These are phyloP conservation scores for Vararia minispora DNA, from an alignment of 768 basidiomycete genomes.

Conservation along the genomic window DNA sequence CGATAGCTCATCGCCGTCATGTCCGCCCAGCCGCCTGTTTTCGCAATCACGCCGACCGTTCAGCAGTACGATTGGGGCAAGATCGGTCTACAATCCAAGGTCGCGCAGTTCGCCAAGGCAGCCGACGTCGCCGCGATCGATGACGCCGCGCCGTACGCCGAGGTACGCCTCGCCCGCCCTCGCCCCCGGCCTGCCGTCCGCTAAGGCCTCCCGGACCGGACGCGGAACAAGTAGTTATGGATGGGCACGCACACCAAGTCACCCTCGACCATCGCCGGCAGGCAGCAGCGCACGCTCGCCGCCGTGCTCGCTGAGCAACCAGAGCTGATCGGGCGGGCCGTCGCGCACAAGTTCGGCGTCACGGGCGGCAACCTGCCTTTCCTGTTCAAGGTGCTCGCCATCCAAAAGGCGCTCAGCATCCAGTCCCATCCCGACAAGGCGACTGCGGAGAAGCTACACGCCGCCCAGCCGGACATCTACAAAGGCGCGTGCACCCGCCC, in stretches of 20 bases:
- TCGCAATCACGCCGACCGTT: slow-evolving; percentile 73
- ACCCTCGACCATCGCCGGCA: slow-evolving; percentile 39
- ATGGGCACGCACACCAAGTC: slow-evolving; percentile 93
- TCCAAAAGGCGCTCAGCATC: slow-evolving; percentile 82
- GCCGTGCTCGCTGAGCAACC: slow-evolving; percentile 56
- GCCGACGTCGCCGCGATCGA: slow-evolving; percentile 50
- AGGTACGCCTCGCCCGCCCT: no score
- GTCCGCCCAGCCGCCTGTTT: slow-evolving; percentile 30
- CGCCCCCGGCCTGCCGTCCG: no score
- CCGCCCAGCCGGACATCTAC: slow-evolving; percentile 68
- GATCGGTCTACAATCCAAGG: slow-evolving; percentile 66
- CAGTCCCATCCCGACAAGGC: slow-evolving; percentile 88
- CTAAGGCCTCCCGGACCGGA: no score
- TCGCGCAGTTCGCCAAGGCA: slow-evolving; percentile 70
- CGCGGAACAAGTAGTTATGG: slow-evolving; percentile 87
- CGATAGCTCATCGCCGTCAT: not conserved
- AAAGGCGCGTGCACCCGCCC: slow-evolving; percentile 50
- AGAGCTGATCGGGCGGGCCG: slow-evolving; percentile 37
- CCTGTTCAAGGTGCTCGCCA: slow-evolving; percentile 86
- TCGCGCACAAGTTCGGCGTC: slow-evolving; percentile 23
- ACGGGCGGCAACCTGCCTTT: slow-evolving; percentile 70
- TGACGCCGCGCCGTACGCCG: slow-evolving; percentile 75
- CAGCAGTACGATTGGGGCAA: slow-evolving; percentile 97
- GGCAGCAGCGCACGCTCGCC: slow-evolving; percentile 38
- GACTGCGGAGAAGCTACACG: slow-evolving; percentile 44